These are phyloP conservation scores for Calonectria multiphialidica DNA, from an alignment of 2,329 filamentous ascomycete genomes.

Conservation along the genomic window DNA sequence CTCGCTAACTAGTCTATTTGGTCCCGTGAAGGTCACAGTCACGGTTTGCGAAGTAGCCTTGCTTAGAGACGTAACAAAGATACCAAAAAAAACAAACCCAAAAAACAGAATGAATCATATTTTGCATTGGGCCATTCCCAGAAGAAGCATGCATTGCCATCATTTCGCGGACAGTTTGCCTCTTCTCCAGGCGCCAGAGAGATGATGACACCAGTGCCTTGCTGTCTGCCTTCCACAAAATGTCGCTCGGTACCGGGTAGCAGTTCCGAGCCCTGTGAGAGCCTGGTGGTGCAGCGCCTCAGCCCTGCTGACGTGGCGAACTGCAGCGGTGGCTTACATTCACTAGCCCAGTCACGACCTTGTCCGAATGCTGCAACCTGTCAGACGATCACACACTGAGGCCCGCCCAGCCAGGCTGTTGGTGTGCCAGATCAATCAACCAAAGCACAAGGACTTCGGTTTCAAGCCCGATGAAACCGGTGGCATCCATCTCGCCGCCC, in stretches of 20 bases:
- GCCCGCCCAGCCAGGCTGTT: neutral
- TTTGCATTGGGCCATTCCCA: neutral
- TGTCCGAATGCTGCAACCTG: conserved; percentile 24
- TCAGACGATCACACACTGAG: conserved; percentile 28
- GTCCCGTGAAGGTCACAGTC: too few relatives aligned
- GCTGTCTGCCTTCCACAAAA: neutral
- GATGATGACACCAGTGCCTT: neutral
- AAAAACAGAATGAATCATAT: too few relatives aligned
- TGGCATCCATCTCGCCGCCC: neutral
- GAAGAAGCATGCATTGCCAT: too few relatives aligned
- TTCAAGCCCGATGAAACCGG: neutral
- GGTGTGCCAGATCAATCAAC: neutral
- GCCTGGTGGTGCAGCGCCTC: neutral
- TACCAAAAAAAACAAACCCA: too few relatives aligned
- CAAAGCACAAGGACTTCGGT: neutral
- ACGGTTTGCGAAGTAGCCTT: too few relatives aligned
- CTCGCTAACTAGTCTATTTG: neutral
- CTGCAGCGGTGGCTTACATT: neutral
- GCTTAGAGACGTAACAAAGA: too few relatives aligned
- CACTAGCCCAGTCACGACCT: conserved; percentile 14
- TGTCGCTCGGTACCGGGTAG: neutral
- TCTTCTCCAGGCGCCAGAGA: neutral
- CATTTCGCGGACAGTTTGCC: neutral
- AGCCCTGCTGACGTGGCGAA: conserved; percentile 38
- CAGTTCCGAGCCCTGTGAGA: neutral